These are phyloP conservation scores for Combretum micranthum DNA, from an alignment of 345 rosid species.

Conservation along the genomic window DNA sequence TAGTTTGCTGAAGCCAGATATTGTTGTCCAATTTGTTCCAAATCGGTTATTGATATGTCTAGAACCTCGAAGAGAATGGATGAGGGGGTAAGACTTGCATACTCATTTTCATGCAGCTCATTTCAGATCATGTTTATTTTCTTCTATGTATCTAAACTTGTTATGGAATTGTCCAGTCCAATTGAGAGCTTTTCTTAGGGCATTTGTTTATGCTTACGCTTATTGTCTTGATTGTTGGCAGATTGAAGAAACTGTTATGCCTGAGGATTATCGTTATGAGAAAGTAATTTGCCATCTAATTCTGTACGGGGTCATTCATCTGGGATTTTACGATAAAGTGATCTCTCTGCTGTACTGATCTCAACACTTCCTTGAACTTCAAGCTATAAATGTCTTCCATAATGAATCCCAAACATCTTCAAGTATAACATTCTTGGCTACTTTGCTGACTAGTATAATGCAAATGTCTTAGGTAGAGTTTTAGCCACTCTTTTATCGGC, in stretches of 20 bases:
- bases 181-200: background rate
- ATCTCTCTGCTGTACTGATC: no score
- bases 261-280: conserved; percentile 74
- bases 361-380: no score
- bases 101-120: no score
- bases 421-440: background rate
- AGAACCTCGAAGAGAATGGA: conserved; percentile 77
- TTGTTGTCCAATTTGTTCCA: conserved; percentile 94
- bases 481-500: background rate
- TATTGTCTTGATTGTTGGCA: conserved; percentile 15
- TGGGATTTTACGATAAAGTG: no score
- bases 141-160: no score
- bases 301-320: background rate
- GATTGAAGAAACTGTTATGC: conserved; percentile 85
- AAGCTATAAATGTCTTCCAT: no score
- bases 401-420: background rate
- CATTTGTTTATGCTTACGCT: conserved; percentile 3
- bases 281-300: conserved; percentile 43
- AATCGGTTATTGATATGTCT: conserved; percentile 86
- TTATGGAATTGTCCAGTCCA: no score
- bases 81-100: conserved; percentile 62
- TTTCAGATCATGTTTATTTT: no score
- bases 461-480: background rate
- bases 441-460: background rate
- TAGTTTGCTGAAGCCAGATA: conserved; percentile 29